Evolutionary conservation across 495 filamentous ascomycete genomes (phyloP), one percentile per base, ranked within the genome.

Genomic region (Daldinia vernicosa): DNA sequence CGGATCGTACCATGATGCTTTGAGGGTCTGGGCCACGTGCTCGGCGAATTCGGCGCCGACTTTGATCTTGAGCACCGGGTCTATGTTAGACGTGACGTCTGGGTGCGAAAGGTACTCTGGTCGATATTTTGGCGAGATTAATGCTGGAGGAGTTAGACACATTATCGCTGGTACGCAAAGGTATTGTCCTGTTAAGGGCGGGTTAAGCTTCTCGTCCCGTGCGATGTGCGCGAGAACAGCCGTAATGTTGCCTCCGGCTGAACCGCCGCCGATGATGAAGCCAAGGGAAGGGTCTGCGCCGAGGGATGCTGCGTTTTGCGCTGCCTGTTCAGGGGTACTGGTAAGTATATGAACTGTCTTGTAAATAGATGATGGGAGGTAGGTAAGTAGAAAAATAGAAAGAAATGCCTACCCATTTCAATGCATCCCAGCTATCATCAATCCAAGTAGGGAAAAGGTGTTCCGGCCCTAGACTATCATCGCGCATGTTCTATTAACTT

Each of bases 201-300:
- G 81, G 4, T 69, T 74, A n/a, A 83, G 70, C 15, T 78, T 77
- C 32, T 84, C 80, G 50, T 85, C 83, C 1, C 80, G 71, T 4
- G 79, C 76, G 0, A 78, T 75, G 68, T 83, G 81, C 1, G 78
- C 74, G 3, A 83, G 66, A 11, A 84, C 77, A 12, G 80, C 79
- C 0, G 81, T 69, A 11, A 87, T 72, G 66, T 84, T 84, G 2
- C 77, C 84, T 7, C 85, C 86, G 14, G 84, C 84, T 4, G 81
- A 84, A 3, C 76, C 78, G 5, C 86, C 86, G 27, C 84, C 84
- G 37, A 87, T 60, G 30, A 88, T 67, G 62, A 87, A 87, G 1
- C 86, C 86, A 57, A 65, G 75, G 7, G 72, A 65, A 3, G 80
- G 77, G 55, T 82, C 77, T 15, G 80, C 79, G 22, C 74, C 77